Evolutionary conservation across 2,329 filamentous ascomycete species (phyloP), one percentile per base, ranked within the genome.

Genomic region (Penicillium palitans): DNA sequence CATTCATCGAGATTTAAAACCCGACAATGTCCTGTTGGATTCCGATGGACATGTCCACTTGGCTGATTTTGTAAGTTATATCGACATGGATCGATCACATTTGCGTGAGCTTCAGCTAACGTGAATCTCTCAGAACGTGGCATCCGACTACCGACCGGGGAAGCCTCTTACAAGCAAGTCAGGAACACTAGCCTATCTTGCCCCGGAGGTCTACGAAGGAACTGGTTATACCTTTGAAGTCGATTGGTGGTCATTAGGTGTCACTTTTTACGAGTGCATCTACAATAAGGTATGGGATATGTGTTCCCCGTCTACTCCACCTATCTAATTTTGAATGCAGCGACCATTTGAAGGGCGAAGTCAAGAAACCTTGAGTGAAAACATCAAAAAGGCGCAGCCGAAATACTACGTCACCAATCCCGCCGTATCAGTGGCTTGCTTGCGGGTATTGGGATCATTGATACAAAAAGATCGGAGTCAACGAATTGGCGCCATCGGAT

Each of bases 241-340:
- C 42, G 95, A 99, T 74, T 99, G 95, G 95, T 99, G 95, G 95
- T 98, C 95, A 6, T 78, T 99, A 24, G 95, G 95, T 49, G 95
- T 99, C 46, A 84, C 96, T n/a, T 98, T 98, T 75, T 99, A 97
- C 76, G 95, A 99, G 76, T 98, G 95, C 83, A 97, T 99, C 65
- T 99, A 98, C 80, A 96, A 96, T 79, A 98, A 96, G 88, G 91
- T 92, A 50, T 25, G 52, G 19, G 15, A 27, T 8, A 35, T 37
- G 17, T 1, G 7, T 44, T 42, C 13, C 10, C 25, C 33, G 61
- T 25, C 7, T n/a, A 17, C 2, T 12, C 39, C 39, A 19, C 13
- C 19, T 13, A 7, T 55, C 74, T 80, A 68, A 80, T 68, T 51
- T 40, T 27, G 12, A 25, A 50, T 37, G 40, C 70, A 96, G 91